Evolutionary conservation across 2,329 filamentous ascomycete genomes (phyloP), one percentile per base, ranked within the genome.

Genomic region (Shiraia sp.): DNA sequence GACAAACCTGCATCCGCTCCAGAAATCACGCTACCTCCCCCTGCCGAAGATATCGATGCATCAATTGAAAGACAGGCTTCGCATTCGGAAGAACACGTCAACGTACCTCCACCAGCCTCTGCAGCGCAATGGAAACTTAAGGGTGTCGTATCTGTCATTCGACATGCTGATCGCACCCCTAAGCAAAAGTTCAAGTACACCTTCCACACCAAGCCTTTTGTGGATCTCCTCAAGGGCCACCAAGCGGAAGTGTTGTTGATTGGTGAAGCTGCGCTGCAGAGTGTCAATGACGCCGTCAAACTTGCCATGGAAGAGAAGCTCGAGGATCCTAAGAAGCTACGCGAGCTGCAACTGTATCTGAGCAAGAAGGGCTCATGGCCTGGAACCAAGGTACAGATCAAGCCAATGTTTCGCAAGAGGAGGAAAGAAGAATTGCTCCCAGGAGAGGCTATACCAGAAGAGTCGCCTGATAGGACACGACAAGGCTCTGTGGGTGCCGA

Each of bases 181-280:
- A 99, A 99, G 72, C 93, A 99, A 62, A 99, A 99, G 68, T 96
- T 96, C 78, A 99, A 99, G 68, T 99, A 97, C 61, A 99, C 93
- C 0, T 97, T 99, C 59, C 93, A 99, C 64, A 95, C 90, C 0
- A 89, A 91, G 49, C 93, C 93, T 0, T 99, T 99, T 62, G 91
- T 99, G 50, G 88, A 95, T 51, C 78, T 99, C 3, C 80, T 99
- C 29, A 95, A 92, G 65, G 93, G 93, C 0, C 92, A 99, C 60
- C 89, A 95, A 61, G 92, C 97, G 69, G 93, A 99, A 66, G 93
- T 99, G 1, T 78, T 99, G 2, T 80, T 99, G 15, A 93, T 96
- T 52, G 92, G 92, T 7, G 90, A 96, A 65, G 85, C 90, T 27
- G 93, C 93, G 1, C 73, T 99, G 31, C 83, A 86, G 24, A 96